Base-by-base conservation (phyloP, 768 basidiomycete species). In the Lactarius akahatsu region DNA sequence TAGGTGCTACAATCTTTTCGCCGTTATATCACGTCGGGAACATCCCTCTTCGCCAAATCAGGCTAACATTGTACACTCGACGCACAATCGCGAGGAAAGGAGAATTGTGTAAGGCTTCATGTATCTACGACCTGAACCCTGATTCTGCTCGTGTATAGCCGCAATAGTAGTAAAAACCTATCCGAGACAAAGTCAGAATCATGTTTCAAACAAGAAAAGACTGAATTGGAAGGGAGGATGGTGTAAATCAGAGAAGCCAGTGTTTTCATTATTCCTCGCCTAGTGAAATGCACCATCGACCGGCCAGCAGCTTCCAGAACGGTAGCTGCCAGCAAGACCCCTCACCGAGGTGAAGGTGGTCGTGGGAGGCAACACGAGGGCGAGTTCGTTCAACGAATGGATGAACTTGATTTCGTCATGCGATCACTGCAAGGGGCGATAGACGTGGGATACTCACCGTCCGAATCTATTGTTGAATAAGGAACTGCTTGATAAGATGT, bases 341-440 rank as follows among this genome's bases (percentile, higher is more conserved):
- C 41, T 36, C 58, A 40, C 54, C 59, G 55, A 66, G 57, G 57
- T 38, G 59, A 67, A 50, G 30, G 64, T 55, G 68, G 70, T 56
- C 54, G 30, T 15, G 28, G 59, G 45, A 45, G 38, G 57, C 68
- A 64, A 11, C 59, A 60, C 38, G n/a, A 45, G 3, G 41, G 54
- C 64, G 47, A 64, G 62, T 50, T 59, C 16, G 63, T 60, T 71
- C 70, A 71, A 71, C 70, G 70, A 71, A 71, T 71, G 70, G 70
- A 71, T 71, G 60, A 70, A 71, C 70, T 71, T 71, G 30, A 16
- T 70, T 66, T 71, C 70, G 50, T 71, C 70, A 59, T 61, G 68
- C 11, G 40, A 41, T 23, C 41, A 18, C 38, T 6, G 47, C n/a
- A 26, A 30, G 40, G 30, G 59, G 47, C 7, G 47, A 20, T 6